Evolutionary conservation across 768 basidiomycete species (phyloP).

Genomic region (Panus rudis): DNA sequence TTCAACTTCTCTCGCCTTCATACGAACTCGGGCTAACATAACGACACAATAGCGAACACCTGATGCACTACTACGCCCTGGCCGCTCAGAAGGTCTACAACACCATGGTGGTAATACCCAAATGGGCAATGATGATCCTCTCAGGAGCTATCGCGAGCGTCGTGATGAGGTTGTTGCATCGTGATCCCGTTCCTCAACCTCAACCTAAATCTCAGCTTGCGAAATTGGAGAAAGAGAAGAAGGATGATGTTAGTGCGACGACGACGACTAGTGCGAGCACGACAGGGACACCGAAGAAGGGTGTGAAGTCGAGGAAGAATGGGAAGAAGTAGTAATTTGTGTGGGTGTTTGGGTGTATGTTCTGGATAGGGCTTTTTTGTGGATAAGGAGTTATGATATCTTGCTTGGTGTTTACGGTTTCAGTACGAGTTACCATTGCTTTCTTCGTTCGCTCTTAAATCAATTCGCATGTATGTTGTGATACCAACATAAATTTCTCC

Average conservation of each 20-base stretch:
- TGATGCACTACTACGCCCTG: slow-evolving; percentile 54
- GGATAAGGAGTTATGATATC: no score
- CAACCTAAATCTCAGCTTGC: slow-evolving; percentile 5
- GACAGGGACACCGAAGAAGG: slow-evolving; percentile 12
- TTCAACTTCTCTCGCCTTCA: neutral
- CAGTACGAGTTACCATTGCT: no score
- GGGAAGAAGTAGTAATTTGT: slow-evolving; percentile 22
- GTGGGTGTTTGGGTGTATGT: slow-evolving; percentile 2
- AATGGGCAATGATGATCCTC: slow-evolving; percentile 60
- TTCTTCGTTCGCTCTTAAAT: no score
- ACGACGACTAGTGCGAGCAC: neutral
- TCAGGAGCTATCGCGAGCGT: slow-evolving; percentile 65
- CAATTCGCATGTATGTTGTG: no score
- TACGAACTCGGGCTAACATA: slow-evolving; percentile 2
- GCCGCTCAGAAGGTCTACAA: slow-evolving; percentile 46
- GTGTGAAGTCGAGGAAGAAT: slow-evolving; percentile 25
- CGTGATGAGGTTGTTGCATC: slow-evolving; percentile 59
- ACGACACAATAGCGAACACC: slow-evolving; percentile 46
- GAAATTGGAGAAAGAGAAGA: neutral
- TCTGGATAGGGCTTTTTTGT: no score
- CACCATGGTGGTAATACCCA: slow-evolving; percentile 48
- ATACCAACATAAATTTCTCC: no score
- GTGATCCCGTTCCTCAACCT: slow-evolving; percentile 7
- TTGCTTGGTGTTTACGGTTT: no score
- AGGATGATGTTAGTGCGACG: neutral